Evolutionary conservation across 2,329 filamentous ascomycete species (phyloP).

Genomic region (Aspergillus japonicus): DNA sequence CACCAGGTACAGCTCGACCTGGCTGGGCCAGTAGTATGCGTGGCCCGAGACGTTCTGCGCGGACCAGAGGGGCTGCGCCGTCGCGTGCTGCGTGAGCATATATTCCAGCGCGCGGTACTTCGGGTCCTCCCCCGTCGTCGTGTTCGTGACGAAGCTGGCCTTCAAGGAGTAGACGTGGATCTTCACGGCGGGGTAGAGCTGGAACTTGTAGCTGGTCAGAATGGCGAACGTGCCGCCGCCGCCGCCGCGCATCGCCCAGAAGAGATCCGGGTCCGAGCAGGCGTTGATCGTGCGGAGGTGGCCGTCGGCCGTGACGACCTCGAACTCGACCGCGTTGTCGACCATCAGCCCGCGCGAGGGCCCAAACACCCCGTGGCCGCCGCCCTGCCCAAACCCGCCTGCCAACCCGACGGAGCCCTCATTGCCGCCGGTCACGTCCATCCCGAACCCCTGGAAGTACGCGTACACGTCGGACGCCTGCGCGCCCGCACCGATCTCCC

Average conservation of each 20-base stretch:
- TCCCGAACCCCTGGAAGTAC: conserved; percentile 6
- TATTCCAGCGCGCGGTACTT: not conserved
- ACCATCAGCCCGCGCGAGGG: conserved; percentile 46
- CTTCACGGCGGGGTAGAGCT: not conserved
- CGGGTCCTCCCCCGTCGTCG: not conserved
- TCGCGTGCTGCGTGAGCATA: not conserved
- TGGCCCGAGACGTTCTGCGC: not conserved
- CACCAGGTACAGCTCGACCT: not conserved
- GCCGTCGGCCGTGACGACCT: conserved; percentile 52
- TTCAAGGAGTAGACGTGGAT: conserved; percentile 1
- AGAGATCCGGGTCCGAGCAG: conserved; percentile 48
- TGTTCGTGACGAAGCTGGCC: not conserved
- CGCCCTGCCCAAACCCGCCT: conserved; percentile 50
- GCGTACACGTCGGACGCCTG: conserved; percentile 13
- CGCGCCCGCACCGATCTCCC: conserved; percentile 30
- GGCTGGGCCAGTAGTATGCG: not conserved
- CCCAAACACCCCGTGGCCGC: conserved; percentile 55
- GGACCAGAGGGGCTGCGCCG: not conserved
- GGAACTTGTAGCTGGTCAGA: conserved; percentile 3
- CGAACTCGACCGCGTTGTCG: conserved; percentile 51
- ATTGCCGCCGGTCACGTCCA: conserved; percentile 13
- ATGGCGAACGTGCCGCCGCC: conserved; percentile 26
- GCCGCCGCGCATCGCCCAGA: conserved; percentile 52
- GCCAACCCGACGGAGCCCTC: conserved; percentile 48
- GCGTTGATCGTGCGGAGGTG: conserved; percentile 45